Conservation (phyloP, 148 eudicot genomes). For the Nyssa sinensis region DNA sequence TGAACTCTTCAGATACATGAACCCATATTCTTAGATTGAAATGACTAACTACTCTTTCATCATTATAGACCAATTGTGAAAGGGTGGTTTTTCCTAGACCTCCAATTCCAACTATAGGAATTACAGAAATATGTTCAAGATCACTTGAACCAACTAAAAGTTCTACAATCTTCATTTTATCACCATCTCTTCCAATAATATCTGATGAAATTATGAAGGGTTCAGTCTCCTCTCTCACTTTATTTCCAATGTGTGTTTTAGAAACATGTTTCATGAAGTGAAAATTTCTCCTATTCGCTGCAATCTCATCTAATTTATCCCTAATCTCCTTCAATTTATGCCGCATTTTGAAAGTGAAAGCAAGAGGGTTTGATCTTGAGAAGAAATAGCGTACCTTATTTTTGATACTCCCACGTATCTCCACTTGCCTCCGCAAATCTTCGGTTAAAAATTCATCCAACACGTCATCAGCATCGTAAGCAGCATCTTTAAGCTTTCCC, state of each 20-base stretch:
- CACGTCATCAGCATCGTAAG: slow-evolving; percentile 22
- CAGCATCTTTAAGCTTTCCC: slow-evolving; percentile 12
- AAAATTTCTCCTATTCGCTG: slow-evolving; percentile 11
- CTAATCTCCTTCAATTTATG: slow-evolving; percentile 16
- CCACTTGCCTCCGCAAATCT: background rate
- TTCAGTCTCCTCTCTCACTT: background rate
- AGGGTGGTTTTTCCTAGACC: slow-evolving; percentile 39
- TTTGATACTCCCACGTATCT: background rate
- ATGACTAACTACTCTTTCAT: background rate
- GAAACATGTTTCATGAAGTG: slow-evolving; percentile 14
- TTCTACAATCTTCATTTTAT: slow-evolving; percentile 6
- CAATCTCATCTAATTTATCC: slow-evolving; percentile 17
- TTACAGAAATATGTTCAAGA: slow-evolving; percentile 2
- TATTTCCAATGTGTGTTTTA: background rate
- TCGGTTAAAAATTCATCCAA: slow-evolving; percentile 6
- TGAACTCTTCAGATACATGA: slow-evolving; percentile 24
- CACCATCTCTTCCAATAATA: slow-evolving; percentile 28
- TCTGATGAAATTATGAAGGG: background rate
- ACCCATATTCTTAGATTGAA: slow-evolving; percentile 35
- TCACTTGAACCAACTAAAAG: background rate
- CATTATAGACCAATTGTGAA: slow-evolving; percentile 23
- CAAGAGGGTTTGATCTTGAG: slow-evolving; percentile 8
- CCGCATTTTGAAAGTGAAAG: slow-evolving; percentile 6
- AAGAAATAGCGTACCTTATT: slow-evolving; percentile 11
- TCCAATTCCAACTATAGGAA: slow-evolving; percentile 31